Evolutionary conservation across 257 asterid genomes (phyloP), one percentile per base, ranked within the genome.

Genomic region (Nicotiana noctiflora): DNA sequence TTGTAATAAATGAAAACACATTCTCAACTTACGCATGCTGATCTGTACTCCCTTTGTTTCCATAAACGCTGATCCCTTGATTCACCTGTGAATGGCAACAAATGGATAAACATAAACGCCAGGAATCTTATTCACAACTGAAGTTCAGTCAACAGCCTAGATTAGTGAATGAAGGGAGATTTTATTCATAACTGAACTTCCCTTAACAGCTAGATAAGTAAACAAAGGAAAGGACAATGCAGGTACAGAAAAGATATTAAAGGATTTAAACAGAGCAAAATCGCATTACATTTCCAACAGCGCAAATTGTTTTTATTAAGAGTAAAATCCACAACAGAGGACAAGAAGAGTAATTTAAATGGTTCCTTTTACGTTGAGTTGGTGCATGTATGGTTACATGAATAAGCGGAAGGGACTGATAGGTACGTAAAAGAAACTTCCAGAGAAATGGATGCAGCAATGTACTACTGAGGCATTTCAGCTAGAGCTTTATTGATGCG

Each of bases 21-120:
- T 63, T 46, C 8, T 63, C 79, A 64, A 87, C 98, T 17, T 88
- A 96, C 99, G 98, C 99, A 81, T 96, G 99, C 86, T 96, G 99
- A 86, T 96, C 99, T 76, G 99, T 96, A 92, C 99, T 96, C 85
- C 99, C 99, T 86, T 96, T 96, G 91, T 96, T 96, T 86, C 99
- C 99, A 83, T 96, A 96, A 40, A 96, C 99, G 70, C 93, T 85
- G 74, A 96, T 79, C 21, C 99, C 99, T 85, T 96, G 99, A 84
- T 96, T 96, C 87, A 96, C 98, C 99, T 96, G 85, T 79, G 75
- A 37, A 40, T 49, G 53, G 61, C 9, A 21, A 63, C 34, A 34
- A 46, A 34, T 25, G 44, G 34, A 79, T 27, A 64, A 79, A 56
- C 76, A 79, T 14, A 61, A 78, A 79, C 55, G 15, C 27, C 76